phyloP scores from a whole-genome alignment of 345 rosid species.

The Populus simonii region DNA sequence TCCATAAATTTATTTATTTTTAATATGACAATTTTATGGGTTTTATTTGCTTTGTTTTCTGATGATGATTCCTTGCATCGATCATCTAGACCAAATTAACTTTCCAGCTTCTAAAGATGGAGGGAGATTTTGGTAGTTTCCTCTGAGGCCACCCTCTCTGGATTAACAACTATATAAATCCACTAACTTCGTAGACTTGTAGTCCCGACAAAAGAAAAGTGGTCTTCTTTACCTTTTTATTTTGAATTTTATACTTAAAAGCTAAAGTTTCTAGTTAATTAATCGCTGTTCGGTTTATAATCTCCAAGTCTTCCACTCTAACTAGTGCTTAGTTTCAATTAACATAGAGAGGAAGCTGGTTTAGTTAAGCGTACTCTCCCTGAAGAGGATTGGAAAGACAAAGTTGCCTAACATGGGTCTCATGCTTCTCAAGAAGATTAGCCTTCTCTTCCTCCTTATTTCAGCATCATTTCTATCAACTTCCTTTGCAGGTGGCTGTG shows the following conservation, averaged over 20 bases:
- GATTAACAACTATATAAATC: conserved; percentile 25
- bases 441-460: conserved; percentile 50
- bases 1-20: too few species aligned
- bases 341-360: conserved; percentile 13
- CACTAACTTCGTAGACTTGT: conserved; percentile 50
- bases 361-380: conserved; percentile 16
- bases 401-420: conserved; percentile 28
- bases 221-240: conserved; percentile 44
- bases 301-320: background rate
- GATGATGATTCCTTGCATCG: too few species aligned
- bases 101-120: background rate
- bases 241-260: conserved; percentile 31
- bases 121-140: conserved; percentile 29
- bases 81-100: background rate
- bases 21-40: background rate
- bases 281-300: conserved; percentile 21
- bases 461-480: conserved; percentile 41
- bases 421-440: conserved; percentile 34
- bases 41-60: too few species aligned
- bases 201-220: conserved; percentile 58
- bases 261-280: conserved; percentile 14
- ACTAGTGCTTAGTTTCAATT: background rate
- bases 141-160: conserved; percentile 10
- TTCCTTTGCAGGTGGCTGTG: conserved; percentile 46
- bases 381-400: background rate